Evolutionary conservation across 2,329 filamentous ascomycete genomes (phyloP), one percentile per base, ranked within the genome.

Genomic region (Apiospora malaysiana): DNA sequence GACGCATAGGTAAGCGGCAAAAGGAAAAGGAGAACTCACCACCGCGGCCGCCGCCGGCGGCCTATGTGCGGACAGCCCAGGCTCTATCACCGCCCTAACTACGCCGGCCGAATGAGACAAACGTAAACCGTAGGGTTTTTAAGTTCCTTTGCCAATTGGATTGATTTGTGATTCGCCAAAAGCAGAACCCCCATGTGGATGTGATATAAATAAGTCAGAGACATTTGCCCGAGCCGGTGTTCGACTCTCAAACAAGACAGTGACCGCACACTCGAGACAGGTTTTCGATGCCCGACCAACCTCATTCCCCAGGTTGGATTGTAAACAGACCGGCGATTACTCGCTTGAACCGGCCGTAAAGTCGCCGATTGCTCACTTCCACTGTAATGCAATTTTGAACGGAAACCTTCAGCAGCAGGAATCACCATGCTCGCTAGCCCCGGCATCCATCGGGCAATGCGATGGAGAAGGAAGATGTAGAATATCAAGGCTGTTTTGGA

Each of bases 191-290:
- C 18, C 18, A 63, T 40, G 56, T n/a, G 56, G 40, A 27, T 40
- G 56, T 63, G 56, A 63, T 63, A 63, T 63, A 63, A 63, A 40
- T 63, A 63, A 63, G 27, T 63, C 32, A 63, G 56, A 63, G 56
- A 63, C 56, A 63, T 32, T 21, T 0, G 5, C 27, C 32, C 56
- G 56, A n/a, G 21, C 56, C 56, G 32, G 27, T 63, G 56, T 63
- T 63, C 56, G 56, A 63, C 32, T 32, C 56, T 63, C 56, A 63
- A 63, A 63, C 56, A 32, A 63, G 56, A 63, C 56, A 63, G 18
- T 40, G 56, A 63, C 32, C 32, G 56, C 32, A 5, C 32, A 32
- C 56, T 63, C 56, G 32, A 63, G 56, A 63, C 56, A 63, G 32
- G 27, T 40, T 18, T 27, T 32, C 40, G 56, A n/a, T 12, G 45